Base-by-base conservation (phyloP, 2,329 filamentous ascomycete genomes). In the Colletotrichum agaves region DNA sequence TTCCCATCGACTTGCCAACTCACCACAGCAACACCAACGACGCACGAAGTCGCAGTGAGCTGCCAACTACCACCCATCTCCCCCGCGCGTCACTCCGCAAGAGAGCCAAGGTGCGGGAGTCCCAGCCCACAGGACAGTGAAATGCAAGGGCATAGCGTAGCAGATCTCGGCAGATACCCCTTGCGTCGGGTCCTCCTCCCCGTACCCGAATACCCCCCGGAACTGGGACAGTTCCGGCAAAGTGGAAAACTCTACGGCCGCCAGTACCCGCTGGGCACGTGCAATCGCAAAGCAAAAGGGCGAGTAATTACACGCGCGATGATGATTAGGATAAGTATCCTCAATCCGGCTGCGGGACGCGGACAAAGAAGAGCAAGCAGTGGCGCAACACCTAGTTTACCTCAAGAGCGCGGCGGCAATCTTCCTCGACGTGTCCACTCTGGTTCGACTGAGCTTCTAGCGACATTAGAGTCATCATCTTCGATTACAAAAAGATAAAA, bases 261-360 rank as follows among this genome's bases (percentile, higher is more conserved):
- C 50, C 59, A 44, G 59, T 66, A 63, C 23, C 63, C 63, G 63
- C 43, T 19, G 43, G 33, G 44, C 59, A 63, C 50, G 59, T 57
- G 59, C 43, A 43, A 52, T 57, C 17, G 57, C 50, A 50, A 57
- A 63, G 21, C 43, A 46, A 41, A 43, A 1, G 10, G 31, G 49
- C 50, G 50, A 62, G 59, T 63, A 66, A 66, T 66, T 7, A 60
- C 43, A 47, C 63, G 4, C 43, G 19, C 35, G 31, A 5, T 49
- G 31, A 5, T 49, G 43, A 50, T 57, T 66, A 35, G 59, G 43
- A 63, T 57, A 66, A 63, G 59, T 47, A 55, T 23, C 33, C 33
- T 21, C 13, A 23, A 10, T 53, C 50, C 21, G 39, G 21, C 49
- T 56, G 41, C 49, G 39, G 21, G 63, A 47, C 43, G 31, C 21